phyloP scores from a whole-genome alignment of 345 rosid species.

The Carallia pectinifolia region DNA sequence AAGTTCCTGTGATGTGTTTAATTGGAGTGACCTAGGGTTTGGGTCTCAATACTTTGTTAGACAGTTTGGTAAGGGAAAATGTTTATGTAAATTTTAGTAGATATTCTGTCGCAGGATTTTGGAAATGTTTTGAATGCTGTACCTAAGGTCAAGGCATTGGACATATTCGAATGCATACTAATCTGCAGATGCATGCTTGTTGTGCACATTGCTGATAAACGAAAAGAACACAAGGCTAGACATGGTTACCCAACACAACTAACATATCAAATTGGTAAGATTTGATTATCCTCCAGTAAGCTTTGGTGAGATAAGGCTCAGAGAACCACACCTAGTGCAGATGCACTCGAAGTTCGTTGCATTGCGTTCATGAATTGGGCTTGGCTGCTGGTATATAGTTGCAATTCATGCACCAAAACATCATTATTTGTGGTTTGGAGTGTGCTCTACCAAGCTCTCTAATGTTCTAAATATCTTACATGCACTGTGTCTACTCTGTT shows the following conservation, averaged over 20 bases:
- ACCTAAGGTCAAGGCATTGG: no score
- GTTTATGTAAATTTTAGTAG: background rate
- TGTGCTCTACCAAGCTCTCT: background rate
- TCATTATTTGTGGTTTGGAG: background rate
- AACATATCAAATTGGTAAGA: no score
- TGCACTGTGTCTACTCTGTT: no score
- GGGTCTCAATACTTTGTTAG: background rate
- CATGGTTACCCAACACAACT: no score
- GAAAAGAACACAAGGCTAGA: no score
- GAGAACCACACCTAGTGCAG: no score
- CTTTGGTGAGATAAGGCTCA: no score
- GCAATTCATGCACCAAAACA: background rate
- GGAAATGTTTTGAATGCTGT: background rate
- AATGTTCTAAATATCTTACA: background rate
- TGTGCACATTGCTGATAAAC: no score
- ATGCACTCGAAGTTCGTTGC: no score
- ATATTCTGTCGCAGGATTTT: background rate
- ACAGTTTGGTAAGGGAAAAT: background rate
- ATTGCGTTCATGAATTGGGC: background rate
- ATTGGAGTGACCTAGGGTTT: background rate
- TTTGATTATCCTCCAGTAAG: no score
- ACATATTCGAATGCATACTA: no score
- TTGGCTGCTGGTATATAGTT: background rate
- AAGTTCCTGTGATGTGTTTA: background rate
- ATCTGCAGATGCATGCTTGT: no score